Evolutionary conservation across 371 early-diverging fungal genomes (phyloP).

Genomic region (Circinella umbellata): DNA sequence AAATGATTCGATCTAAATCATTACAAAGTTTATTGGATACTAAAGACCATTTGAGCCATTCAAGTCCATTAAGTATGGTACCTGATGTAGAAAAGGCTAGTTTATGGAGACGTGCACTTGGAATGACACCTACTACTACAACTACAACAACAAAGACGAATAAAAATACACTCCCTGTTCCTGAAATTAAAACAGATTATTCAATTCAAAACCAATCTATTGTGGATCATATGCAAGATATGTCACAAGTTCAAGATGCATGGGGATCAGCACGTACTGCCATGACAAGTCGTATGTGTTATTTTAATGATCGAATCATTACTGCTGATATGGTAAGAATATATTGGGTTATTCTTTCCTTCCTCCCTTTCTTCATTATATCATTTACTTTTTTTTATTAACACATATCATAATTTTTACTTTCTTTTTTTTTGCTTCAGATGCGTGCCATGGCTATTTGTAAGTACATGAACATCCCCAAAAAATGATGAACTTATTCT

Average conservation of each 20-base stretch:
- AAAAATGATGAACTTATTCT: neutral
- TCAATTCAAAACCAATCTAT: conserved; percentile 16
- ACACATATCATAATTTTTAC: neutral
- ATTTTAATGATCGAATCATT: conserved; percentile 84
- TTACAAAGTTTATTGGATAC: conserved; percentile 54
- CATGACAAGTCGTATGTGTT: conserved; percentile 88
- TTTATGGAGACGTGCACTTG: conserved; percentile 36
- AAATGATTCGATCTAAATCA: conserved; percentile 67
- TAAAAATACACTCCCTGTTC: too few relatives aligned
- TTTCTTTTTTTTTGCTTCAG: conserved; percentile 26
- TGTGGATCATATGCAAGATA: conserved; percentile 21
- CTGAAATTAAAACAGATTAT: too few relatives aligned
- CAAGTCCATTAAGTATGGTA: conserved; percentile 57
- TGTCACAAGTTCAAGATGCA: conserved; percentile 26
- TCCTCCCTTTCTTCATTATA: too few relatives aligned
- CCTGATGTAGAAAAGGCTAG: conserved; percentile 52
- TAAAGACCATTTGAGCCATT: conserved; percentile 62
- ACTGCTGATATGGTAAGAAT: conserved; percentile 74
- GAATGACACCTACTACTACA: conserved; percentile 18
- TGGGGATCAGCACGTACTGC: conserved; percentile 61
- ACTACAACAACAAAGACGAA: neutral
- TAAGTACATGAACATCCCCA: conserved; percentile 31
- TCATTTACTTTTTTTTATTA: neutral
- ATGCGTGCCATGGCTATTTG: conserved; percentile 92
- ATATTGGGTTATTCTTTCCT: neutral